Conservation (phyloP, 208 protist species). For the Novymonas esmeraldas region DNA sequence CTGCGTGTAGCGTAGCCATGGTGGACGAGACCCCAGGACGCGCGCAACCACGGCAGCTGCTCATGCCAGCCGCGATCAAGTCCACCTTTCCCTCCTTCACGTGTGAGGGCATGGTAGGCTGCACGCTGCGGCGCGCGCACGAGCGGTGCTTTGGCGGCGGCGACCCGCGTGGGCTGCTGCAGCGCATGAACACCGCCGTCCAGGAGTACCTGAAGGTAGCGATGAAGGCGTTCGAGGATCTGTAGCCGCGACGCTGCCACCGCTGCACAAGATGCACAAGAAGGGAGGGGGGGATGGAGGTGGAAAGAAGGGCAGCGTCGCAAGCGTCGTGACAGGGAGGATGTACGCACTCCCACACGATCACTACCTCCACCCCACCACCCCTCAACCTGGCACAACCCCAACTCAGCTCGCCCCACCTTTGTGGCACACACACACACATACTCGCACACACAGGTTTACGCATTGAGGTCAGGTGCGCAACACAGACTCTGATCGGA, state of each 20-base stretch:
- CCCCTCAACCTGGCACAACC: too few relatives aligned
- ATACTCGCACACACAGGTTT: too few relatives aligned
- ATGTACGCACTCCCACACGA: not conserved
- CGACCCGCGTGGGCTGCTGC: constrained; percentile 37
- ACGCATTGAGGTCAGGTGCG: too few relatives aligned
- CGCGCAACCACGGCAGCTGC: constrained; percentile 43
- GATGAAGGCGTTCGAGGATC: constrained; percentile 20
- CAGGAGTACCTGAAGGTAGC: constrained; percentile 32
- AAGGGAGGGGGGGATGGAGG: not conserved
- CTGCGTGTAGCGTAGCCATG: constrained; percentile 34
- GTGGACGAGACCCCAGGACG: constrained; percentile 48
- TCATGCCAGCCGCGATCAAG: constrained; percentile 42
- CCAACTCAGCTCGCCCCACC: too few relatives aligned
- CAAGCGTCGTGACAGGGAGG: not conserved
- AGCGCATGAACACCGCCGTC: constrained; percentile 35
- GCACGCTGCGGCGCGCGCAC: constrained; percentile 36
- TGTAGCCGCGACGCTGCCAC: constrained; percentile 9
- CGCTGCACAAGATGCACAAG: not conserved
- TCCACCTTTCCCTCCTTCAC: constrained; percentile 40
- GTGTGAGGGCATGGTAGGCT: constrained; percentile 57
- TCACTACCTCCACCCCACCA: too few relatives aligned
- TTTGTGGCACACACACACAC: too few relatives aligned
- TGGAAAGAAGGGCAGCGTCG: not conserved
- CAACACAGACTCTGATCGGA: too few relatives aligned
- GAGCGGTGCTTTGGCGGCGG: constrained; percentile 41